phyloP scores from a whole-genome alignment of 768 basidiomycete genomes.

The Collybia sp. region DNA sequence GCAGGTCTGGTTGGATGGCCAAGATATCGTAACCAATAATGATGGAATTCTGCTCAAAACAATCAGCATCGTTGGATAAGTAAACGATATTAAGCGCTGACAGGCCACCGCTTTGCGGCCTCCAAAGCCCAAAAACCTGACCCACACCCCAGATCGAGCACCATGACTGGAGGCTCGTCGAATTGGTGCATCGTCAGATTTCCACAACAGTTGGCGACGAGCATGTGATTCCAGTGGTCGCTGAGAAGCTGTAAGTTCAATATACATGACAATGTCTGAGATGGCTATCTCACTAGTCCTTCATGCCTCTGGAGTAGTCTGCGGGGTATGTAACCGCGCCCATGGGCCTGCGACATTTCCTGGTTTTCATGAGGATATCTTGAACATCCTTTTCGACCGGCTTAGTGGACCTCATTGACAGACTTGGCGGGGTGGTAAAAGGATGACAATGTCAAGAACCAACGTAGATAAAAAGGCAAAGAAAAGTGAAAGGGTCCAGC shows the following conservation, averaged over 20 bases:
- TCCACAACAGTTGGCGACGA: slow-evolving; percentile 43
- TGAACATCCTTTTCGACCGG: slow-evolving; percentile 39
- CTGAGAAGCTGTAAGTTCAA: slow-evolving; percentile 24
- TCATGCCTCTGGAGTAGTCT: slow-evolving; percentile 39
- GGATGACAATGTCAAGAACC: slow-evolving; percentile 9
- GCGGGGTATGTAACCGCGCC: slow-evolving; percentile 57
- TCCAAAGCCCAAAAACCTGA: slow-evolving; percentile 68
- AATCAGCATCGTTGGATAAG: slow-evolving; percentile 3
- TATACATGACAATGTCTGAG: no score
- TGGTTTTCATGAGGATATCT: slow-evolving; percentile 34
- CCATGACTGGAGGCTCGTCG: slow-evolving; percentile 38
- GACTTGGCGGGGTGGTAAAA: slow-evolving; percentile 8
- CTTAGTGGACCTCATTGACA: slow-evolving; percentile 16
- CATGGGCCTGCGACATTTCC: slow-evolving; percentile 34
- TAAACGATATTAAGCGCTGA: slow-evolving; percentile 19
- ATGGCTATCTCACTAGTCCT: slow-evolving; percentile 59
- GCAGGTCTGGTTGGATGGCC: slow-evolving; percentile 48
- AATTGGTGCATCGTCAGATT: slow-evolving; percentile 54
- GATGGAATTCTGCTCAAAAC: slow-evolving; percentile 34
- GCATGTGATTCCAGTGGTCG: slow-evolving; percentile 71
- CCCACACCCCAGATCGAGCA: slow-evolving; percentile 73
- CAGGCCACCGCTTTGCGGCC: slow-evolving; percentile 64
- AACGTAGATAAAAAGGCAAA: not conserved
- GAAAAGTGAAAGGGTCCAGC: not conserved
- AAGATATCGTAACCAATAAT: slow-evolving; percentile 59